Percentiles rank a stretch among this genome's conserved stretches.
phyloP scores from a whole-genome alignment of 352 stramenopile species.

The Globisporangium rhizosaccharum region DNA sequence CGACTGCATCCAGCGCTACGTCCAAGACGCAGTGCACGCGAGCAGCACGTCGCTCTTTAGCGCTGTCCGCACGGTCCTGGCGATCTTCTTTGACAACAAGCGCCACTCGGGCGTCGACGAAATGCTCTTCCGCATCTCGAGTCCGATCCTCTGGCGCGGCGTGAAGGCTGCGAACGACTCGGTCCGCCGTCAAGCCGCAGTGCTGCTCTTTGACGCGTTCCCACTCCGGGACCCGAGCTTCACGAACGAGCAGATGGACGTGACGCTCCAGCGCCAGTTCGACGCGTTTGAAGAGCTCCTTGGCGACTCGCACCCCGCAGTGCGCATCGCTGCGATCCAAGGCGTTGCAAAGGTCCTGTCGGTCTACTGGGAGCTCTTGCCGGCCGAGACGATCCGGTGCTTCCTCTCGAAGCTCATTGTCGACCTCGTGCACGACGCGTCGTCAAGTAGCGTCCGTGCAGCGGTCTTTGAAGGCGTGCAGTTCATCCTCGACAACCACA shows the following conservation, averaged over 20 bases:
- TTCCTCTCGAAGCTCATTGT: slow-evolving; percentile 80
- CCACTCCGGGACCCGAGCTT: slow-evolving; percentile 71
- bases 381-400: slow-evolving; percentile 71
- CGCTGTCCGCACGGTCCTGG: slow-evolving; percentile 54
- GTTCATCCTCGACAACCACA: slow-evolving; percentile 86
- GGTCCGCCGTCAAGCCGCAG: slow-evolving; percentile 71
- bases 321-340: slow-evolving; percentile 76
- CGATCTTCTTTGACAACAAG: slow-evolving; percentile 87
- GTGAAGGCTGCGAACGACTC: slow-evolving; percentile 81
- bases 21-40: slow-evolving; percentile 69
- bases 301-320: slow-evolving; percentile 61
- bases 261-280: slow-evolving; percentile 78
- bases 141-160: slow-evolving; percentile 79
- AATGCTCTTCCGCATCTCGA: slow-evolving; percentile 82
- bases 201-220: slow-evolving; percentile 84
- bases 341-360: slow-evolving; percentile 78
- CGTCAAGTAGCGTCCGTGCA: slow-evolving; percentile 68
- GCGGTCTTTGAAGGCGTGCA: slow-evolving; percentile 81
- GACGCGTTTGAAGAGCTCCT: slow-evolving; percentile 77
- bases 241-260: slow-evolving; percentile 71
- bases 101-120: slow-evolving; percentile 72
- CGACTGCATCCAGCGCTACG: slow-evolving; percentile 77
- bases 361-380: slow-evolving; percentile 82
- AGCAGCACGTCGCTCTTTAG: slow-evolving; percentile 63
- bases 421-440: slow-evolving; percentile 77